phyloP scores from a whole-genome alignment of 164 flowering plant genomes.

The Hamamelis virginiana region DNA sequence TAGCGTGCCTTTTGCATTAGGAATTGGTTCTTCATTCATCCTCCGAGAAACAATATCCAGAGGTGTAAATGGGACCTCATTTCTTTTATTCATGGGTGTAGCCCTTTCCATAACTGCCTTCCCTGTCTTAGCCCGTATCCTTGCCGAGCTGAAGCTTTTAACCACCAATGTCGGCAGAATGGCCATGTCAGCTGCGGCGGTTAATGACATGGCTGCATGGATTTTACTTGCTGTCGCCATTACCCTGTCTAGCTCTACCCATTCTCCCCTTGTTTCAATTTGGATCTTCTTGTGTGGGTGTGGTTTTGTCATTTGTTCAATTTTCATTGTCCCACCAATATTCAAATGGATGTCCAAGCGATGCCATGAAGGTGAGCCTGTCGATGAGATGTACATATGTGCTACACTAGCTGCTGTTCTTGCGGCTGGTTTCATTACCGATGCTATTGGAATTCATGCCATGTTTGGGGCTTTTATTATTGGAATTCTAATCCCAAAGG shows the following conservation, averaged over 20 bases:
- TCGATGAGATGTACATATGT: no score
- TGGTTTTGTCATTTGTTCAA: no score
- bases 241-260: conserved; percentile 21
- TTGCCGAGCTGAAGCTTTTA: conserved; percentile 37
- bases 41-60: conserved; percentile 14
- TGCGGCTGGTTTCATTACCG: conserved; percentile 24
- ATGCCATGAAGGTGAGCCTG: conserved; percentile 28
- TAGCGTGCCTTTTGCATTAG: conserved; percentile 3
- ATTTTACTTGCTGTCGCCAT: conserved; percentile 35
- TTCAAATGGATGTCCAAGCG: conserved; percentile 27
- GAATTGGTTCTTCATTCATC: conserved; percentile 11
- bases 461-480: conserved; percentile 37
- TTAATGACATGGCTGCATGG: conserved; percentile 39
- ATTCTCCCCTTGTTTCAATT: conserved; percentile 19
- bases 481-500: no score
- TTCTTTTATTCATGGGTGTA: conserved; percentile 37
- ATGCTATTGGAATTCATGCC: conserved; percentile 34
- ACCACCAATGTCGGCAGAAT: conserved; percentile 34
- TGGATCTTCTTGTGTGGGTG: conserved; percentile 29
- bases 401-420: conserved; percentile 21
- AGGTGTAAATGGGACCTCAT: conserved; percentile 11
- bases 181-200: conserved; percentile 38
- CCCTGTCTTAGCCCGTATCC: no score
- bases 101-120: conserved; percentile 39
- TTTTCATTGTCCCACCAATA: no score